Percentiles rank a stretch among this genome's conserved stretches.
These are phyloP conservation scores for Wallacemonas collosoma DNA, from an alignment of 208 protist genomes.

Conservation along the genomic window DNA sequence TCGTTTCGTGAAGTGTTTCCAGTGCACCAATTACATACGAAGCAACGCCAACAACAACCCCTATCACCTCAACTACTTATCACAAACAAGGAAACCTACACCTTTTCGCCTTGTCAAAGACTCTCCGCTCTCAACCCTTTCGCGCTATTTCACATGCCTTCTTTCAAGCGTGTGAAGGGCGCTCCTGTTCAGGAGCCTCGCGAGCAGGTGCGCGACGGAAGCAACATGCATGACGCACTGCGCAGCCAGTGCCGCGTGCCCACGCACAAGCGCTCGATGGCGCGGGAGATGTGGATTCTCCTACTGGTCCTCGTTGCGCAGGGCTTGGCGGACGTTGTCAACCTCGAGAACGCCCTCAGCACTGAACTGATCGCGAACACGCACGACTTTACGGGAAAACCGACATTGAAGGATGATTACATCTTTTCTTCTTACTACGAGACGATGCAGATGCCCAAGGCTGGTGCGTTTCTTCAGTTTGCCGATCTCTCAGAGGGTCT, in stretches of 20 bases:
- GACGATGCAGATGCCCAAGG: conserved; percentile 18
- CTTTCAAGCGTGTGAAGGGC: conserved; percentile 2
- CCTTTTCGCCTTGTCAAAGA: no score
- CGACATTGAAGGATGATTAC: conserved; percentile 30
- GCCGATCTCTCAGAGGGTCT: conserved; percentile 41
- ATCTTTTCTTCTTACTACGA: conserved; percentile 30
- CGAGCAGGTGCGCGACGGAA: neutral
- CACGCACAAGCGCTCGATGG: conserved; percentile 33
- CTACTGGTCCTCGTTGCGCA: conserved; percentile 59
- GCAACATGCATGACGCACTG: neutral
- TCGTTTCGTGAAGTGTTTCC: conserved; percentile 5
- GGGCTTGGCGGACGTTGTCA: conserved; percentile 38
- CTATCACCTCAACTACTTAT: no score
- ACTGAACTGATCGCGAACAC: conserved; percentile 64
- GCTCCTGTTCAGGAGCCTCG: neutral
- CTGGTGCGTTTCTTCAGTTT: conserved; percentile 33
- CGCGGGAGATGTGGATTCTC: conserved; percentile 48
- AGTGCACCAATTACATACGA: neutral
- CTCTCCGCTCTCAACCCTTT: neutral
- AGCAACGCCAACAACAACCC: no score
- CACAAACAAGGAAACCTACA: no score
- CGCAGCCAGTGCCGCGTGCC: neutral
- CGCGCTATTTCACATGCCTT: neutral
- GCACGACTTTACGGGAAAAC: conserved; percentile 28
- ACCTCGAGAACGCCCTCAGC: conserved; percentile 45